Evolutionary conservation across 192 early-diverging fungal genomes (phyloP).

Genomic region (Helicostylum pulchrum): DNA sequence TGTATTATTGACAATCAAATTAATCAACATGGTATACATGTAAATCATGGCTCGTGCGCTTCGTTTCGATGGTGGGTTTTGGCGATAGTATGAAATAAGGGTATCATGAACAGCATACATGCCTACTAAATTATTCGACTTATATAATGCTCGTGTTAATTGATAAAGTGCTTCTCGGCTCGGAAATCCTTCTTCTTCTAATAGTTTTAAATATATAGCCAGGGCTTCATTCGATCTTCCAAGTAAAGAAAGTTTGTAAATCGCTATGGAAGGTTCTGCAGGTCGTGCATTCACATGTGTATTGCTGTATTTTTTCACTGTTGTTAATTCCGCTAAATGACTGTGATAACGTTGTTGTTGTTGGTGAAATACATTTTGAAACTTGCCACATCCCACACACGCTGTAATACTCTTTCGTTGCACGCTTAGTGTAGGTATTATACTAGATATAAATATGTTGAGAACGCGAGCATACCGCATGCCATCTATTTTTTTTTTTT

Average conservation of each 20-base stretch:
- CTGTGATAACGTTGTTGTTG: no score
- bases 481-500: no score
- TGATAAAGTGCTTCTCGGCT: slow-evolving; percentile 20
- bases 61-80: neutral
- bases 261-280: slow-evolving; percentile 11
- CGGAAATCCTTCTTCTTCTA: slow-evolving; percentile 11
- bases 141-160: neutral
- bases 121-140: neutral
- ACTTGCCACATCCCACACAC: no score
- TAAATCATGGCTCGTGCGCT: neutral
- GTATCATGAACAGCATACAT: slow-evolving; percentile 16
- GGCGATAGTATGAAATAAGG: slow-evolving; percentile 4
- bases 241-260: neutral
- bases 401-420: no score
- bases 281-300: neutral
- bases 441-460: no score
- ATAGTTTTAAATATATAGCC: neutral
- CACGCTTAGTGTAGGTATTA: no score
- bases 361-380: no score
- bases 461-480: no score
- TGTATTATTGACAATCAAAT: slow-evolving; percentile 13
- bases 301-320: neutral
- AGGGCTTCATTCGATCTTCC: slow-evolving; percentile 13
- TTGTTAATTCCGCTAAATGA: no score
- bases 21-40: slow-evolving; percentile 20